These are phyloP conservation scores for Melanopsichium pennsylvanicum DNA, from an alignment of 1,284 basidiomycete genomes.

Conservation along the genomic window DNA sequence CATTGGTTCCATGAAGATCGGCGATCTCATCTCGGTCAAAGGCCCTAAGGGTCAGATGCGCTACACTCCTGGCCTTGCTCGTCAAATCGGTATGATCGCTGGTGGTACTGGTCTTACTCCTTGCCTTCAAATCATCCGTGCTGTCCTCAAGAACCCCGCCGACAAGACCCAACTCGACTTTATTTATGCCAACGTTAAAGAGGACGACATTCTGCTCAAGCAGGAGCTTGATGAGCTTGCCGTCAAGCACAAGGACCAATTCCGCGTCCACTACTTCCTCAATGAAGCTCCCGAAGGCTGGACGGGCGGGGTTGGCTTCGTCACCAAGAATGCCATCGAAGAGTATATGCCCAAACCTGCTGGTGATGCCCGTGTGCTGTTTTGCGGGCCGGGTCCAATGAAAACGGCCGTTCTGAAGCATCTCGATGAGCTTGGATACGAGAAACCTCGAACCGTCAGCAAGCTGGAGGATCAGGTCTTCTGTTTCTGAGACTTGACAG, in stretches of 20 bases:
- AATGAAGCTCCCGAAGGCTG: slow-evolving; percentile 89
- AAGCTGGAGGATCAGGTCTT: slow-evolving; percentile 61
- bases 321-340: slow-evolving; percentile 91
- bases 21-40: slow-evolving; percentile 82
- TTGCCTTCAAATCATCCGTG: slow-evolving; percentile 81
- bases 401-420: slow-evolving; percentile 96
- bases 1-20: slow-evolving; percentile 75
- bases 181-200: slow-evolving; percentile 90
- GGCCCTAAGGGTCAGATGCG: slow-evolving; percentile 89
- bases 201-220: slow-evolving; percentile 73
- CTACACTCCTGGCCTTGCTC: slow-evolving; percentile 67
- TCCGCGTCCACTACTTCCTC: slow-evolving; percentile 86
- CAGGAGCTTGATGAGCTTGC: slow-evolving; percentile 84
- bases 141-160: slow-evolving; percentile 81
- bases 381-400: slow-evolving; percentile 88
- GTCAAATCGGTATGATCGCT: slow-evolving; percentile 89
- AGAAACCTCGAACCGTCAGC: slow-evolving; percentile 80
- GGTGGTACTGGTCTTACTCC: slow-evolving; percentile 93
- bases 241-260: slow-evolving; percentile 71
- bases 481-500: slow-evolving; percentile 49
- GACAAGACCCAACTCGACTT: slow-evolving; percentile 89
- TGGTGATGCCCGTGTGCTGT: slow-evolving; percentile 66
- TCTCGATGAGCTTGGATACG: slow-evolving; percentile 84
- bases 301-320: slow-evolving; percentile 89
- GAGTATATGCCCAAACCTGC: slow-evolving; percentile 66